Conservation (phyloP, 306 rosid species). For the Inga laurina region DNA sequence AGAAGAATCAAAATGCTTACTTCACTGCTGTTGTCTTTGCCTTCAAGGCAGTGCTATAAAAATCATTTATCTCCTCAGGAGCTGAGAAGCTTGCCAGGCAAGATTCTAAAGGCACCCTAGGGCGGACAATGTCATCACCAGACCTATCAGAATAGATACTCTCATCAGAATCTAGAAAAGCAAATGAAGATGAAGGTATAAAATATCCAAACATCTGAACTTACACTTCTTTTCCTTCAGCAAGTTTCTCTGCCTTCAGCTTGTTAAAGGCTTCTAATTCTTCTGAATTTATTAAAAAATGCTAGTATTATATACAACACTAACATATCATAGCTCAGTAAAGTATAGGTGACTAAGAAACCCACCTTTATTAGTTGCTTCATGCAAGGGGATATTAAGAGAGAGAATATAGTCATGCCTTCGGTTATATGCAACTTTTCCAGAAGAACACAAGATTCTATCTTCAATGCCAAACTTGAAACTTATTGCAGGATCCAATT, state of each 20-base stretch:
- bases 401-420: slow-evolving; percentile 91
- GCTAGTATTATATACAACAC: slow-evolving; percentile 29
- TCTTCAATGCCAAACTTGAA: slow-evolving; percentile 98
- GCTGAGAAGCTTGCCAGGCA: slow-evolving; percentile 86
- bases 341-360: slow-evolving; percentile 19
- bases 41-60: slow-evolving; percentile 87
- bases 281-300: slow-evolving; percentile 57
- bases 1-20: slow-evolving; percentile 52
- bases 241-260: slow-evolving; percentile 67
- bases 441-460: slow-evolving; percentile 88
- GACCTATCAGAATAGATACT: slow-evolving; percentile 52
- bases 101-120: slow-evolving; percentile 93
- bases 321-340: slow-evolving; percentile 13
- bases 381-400: slow-evolving; percentile 81
- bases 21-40: slow-evolving; percentile 85
- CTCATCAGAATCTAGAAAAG: slow-evolving; percentile 37
- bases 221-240: slow-evolving; percentile 92
- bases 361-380: slow-evolving; percentile 85
- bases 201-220: slow-evolving; percentile 39
- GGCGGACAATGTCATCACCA: slow-evolving; percentile 81
- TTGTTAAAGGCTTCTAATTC: slow-evolving; percentile 76
- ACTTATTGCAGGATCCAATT: slow-evolving; percentile 77
- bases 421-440: slow-evolving; percentile 90
- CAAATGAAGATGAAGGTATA: slow-evolving; percentile 18
- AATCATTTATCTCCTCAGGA: slow-evolving; percentile 93